These are phyloP conservation scores for Diplocarpon mali DNA, from an alignment of 2,329 filamentous ascomycete genomes.

Conservation along the genomic window DNA sequence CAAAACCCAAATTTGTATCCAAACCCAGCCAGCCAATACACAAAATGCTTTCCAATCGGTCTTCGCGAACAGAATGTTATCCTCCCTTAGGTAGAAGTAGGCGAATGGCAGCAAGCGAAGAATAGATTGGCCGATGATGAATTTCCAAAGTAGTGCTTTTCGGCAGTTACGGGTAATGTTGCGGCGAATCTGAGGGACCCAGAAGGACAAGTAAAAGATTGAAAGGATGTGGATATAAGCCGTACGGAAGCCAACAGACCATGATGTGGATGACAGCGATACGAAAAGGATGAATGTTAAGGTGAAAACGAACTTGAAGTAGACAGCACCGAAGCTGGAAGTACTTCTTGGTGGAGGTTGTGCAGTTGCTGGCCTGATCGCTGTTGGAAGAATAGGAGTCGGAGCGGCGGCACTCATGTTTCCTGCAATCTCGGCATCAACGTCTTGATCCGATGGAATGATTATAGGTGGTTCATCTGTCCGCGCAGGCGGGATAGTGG, in stretches of 20 bases:
- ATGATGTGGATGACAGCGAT: constrained; percentile 47
- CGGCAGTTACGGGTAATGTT: constrained; percentile 88
- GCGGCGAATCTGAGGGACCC: constrained; percentile 83
- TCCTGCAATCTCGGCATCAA: constrained; percentile 48
- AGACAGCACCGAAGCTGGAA: constrained; percentile 41
- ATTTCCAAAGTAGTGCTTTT: constrained; percentile 83
- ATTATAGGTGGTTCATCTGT: constrained; percentile 36
- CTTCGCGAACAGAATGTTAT: constrained; percentile 72
- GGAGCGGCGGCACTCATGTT: constrained; percentile 24
- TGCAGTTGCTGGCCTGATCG: constrained; percentile 23
- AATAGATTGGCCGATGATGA: constrained; percentile 72
- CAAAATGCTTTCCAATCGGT: constrained; percentile 56
- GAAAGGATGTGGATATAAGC: constrained; percentile 52
- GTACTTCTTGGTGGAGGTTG: constrained; percentile 14
- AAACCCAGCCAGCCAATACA: constrained; percentile 65
- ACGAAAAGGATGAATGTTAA: constrained; percentile 47
- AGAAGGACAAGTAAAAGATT: constrained; percentile 77
- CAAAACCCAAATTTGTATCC: constrained; percentile 74
- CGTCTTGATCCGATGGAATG: constrained; percentile 51
- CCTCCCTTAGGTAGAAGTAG: constrained; percentile 70
- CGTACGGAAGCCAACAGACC: constrained; percentile 44
- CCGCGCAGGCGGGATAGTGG: not conserved
- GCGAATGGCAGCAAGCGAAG: constrained; percentile 69
- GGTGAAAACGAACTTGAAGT: constrained; percentile 45
- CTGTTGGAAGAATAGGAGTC: constrained; percentile 18